Conservation (phyloP, 805 yeast species). For the Cyberlindnera saturnus region DNA sequence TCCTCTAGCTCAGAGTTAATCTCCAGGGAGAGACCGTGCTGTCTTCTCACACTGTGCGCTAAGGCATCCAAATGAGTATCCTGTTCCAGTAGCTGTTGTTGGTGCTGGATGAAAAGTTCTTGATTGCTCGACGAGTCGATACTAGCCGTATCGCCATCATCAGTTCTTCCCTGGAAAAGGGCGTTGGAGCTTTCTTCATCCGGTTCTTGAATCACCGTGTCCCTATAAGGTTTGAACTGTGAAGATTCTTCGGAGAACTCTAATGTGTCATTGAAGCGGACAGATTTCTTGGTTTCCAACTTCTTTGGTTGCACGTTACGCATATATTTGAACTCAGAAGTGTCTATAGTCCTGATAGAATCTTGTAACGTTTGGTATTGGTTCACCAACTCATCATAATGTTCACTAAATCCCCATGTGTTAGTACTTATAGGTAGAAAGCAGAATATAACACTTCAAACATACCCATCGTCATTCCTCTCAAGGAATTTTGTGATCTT, state of each 20-base stretch:
- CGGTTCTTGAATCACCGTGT: conserved; percentile 10
- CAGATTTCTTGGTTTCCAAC: conserved; percentile 19
- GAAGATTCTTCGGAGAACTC: conserved; percentile 5
- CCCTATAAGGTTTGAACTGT: conserved; percentile 19
- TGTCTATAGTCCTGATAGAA: conserved; percentile 10
- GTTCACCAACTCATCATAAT: conserved; percentile 23
- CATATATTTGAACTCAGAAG: conserved; percentile 13
- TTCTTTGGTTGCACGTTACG: conserved; percentile 9
- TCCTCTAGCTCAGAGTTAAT: conserved; percentile 43
- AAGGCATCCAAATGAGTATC: conserved; percentile 37
- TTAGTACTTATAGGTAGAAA: conserved; percentile 2
- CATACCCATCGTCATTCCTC: conserved; percentile 21
- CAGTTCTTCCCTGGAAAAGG: conserved; percentile 15
- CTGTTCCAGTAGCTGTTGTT: conserved; percentile 41
- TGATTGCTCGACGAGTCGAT: conserved; percentile 25
- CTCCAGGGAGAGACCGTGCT: conserved; percentile 38
- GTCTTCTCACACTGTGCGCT: conserved; percentile 37
- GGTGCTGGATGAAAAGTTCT: conserved; percentile 35
- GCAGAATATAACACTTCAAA: conserved; percentile 2
- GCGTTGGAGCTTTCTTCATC: conserved; percentile 8
- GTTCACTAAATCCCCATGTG: conserved; percentile 10
- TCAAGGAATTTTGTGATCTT: conserved; percentile 21
- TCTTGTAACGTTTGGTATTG: conserved; percentile 10
- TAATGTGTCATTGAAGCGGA: conserved; percentile 22
- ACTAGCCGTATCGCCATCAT: conserved; percentile 7